These are phyloP conservation scores for Chalciporus sp. DNA, from an alignment of 1,284 basidiomycete genomes.

Conservation along the genomic window DNA sequence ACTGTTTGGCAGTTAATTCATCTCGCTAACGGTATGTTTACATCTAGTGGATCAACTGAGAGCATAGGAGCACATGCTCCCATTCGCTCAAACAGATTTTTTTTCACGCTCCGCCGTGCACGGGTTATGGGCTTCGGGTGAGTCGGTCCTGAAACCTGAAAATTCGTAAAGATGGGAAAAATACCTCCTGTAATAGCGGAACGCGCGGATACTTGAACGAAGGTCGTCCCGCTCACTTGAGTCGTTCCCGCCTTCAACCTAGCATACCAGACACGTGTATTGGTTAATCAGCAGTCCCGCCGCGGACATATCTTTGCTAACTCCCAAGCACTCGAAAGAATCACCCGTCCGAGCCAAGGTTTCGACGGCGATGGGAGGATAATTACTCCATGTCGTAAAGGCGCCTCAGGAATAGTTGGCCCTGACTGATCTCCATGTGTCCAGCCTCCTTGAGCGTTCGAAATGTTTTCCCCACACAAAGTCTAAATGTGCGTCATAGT, in stretches of 20 bases:
- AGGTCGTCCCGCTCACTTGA: not conserved
- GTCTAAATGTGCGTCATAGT: conserved; percentile 28
- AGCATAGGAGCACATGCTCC: not conserved
- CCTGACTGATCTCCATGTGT: not conserved
- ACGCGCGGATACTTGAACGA: not conserved
- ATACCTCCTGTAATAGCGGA: not conserved
- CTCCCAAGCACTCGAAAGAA: not conserved
- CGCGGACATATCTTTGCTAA: conserved; percentile 18
- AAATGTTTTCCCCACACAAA: conserved; percentile 11
- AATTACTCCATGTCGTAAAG: conserved; percentile 12
- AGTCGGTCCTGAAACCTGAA: not conserved
- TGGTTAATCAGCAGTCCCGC: not conserved
- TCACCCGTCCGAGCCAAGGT: not conserved
- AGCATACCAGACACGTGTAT: conserved; percentile 2
- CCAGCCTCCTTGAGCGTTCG: not conserved
- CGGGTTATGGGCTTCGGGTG: not conserved
- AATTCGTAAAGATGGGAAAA: not conserved
- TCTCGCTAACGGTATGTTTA: not conserved
- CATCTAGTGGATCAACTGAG: not conserved
- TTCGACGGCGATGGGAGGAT: conserved; percentile 15
- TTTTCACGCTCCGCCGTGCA: not conserved
- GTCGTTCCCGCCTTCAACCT: not conserved
- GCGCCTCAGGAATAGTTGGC: not conserved
- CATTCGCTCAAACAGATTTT: not conserved
- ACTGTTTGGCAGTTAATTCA: not conserved